These are phyloP conservation scores for Cydonia oblonga DNA, from an alignment of 331 rosid species.

Conservation along the genomic window DNA sequence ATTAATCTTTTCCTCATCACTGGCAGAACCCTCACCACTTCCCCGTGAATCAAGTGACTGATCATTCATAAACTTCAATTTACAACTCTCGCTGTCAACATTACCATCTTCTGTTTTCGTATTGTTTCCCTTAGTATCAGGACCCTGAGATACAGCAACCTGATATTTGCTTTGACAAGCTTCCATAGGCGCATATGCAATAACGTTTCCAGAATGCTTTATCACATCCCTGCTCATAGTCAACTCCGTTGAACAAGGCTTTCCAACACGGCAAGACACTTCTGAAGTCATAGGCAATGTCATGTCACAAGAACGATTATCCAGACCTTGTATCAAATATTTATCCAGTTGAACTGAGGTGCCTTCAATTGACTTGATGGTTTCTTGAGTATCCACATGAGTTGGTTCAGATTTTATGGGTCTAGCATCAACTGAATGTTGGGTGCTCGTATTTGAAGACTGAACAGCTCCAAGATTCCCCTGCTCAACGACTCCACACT, in stretches of 20 bases:
- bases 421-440: conserved; percentile 17
- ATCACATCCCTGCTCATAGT: conserved; percentile 13
- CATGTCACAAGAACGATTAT: conserved; percentile 17
- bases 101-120: conserved; percentile 15
- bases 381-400: conserved; percentile 18
- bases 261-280: background rate
- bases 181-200: conserved; percentile 16
- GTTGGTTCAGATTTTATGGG: conserved; percentile 38
- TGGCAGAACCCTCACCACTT: conserved; percentile 40
- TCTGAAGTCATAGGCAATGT: conserved; percentile 16
- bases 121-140: conserved; percentile 18
- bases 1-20: conserved; percentile 75
- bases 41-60: conserved; percentile 23
- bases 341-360: conserved; percentile 15
- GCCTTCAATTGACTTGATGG: conserved; percentile 24
- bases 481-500: conserved; percentile 24
- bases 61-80: conserved; percentile 34
- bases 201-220: conserved; percentile 11
- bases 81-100: conserved; percentile 20
- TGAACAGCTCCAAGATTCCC: conserved; percentile 17
- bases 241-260: conserved; percentile 31
- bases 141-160: conserved; percentile 18
- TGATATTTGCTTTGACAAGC: conserved; percentile 24
- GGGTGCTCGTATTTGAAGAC: conserved; percentile 13
- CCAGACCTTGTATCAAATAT: conserved; percentile 14